Percentiles rank a stretch among this genome's conserved stretches.
Conservation (phyloP, 2,329 filamentous ascomycete genomes). For the Ophiostoma perfectum region DNA sequence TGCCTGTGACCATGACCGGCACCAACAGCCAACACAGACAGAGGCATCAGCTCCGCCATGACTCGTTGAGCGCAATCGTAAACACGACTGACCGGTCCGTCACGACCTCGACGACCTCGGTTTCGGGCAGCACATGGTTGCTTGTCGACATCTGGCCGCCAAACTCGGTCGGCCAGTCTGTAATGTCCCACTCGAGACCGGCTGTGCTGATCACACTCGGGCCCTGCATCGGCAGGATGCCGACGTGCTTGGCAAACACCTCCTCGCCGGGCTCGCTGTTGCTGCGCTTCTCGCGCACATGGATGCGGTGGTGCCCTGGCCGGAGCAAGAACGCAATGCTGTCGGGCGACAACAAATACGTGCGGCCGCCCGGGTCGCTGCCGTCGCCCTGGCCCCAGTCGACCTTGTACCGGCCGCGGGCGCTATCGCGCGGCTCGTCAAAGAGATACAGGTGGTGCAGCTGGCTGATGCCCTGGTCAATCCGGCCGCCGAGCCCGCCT, state of each 20-base stretch:
- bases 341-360: conserved; percentile 77
- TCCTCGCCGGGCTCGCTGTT: conserved; percentile 32
- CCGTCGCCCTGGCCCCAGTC: conserved; percentile 32
- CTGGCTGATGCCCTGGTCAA: conserved; percentile 87
- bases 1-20: neutral
- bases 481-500: conserved; percentile 79
- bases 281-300: conserved; percentile 45
- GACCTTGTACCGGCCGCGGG: conserved; percentile 4
- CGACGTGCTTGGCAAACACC: conserved; percentile 71
- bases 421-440: conserved; percentile 35
- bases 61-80: conserved; percentile 58
- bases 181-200: conserved; percentile 88
- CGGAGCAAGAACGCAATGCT: conserved; percentile 79
- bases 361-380: conserved; percentile 31
- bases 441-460: conserved; percentile 75
- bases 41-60: conserved; percentile 33
- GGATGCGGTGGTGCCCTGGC: conserved; percentile 61
- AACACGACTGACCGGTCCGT: conserved; percentile 64
- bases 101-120: conserved; percentile 56
- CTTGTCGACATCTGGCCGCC: conserved; percentile 72
- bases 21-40: neutral
- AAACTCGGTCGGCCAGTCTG: conserved; percentile 71
- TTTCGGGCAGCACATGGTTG: conserved; percentile 62
- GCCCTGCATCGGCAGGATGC: conserved; percentile 79
- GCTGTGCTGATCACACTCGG: conserved; percentile 69